phyloP scores from a whole-genome alignment of 305 asterid species.

The Andrographis paniculata region DNA sequence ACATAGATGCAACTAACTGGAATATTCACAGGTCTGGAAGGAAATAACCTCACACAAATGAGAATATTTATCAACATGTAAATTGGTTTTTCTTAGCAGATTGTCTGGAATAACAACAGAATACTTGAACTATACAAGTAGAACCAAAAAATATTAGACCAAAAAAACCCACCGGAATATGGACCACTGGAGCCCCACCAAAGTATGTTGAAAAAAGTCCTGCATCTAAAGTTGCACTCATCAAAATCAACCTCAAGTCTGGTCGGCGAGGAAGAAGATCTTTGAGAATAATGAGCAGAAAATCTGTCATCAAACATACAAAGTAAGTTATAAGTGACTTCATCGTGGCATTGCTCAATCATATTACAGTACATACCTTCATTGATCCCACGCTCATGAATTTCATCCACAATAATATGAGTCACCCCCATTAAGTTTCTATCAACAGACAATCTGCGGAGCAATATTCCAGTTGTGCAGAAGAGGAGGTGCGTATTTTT shows the following conservation, averaged over 20 bases:
- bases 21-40: constrained; percentile 12
- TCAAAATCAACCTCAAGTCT: constrained; percentile 77
- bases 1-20: constrained; percentile 5
- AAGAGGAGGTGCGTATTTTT: constrained; percentile 94
- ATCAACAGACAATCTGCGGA: constrained; percentile 80
- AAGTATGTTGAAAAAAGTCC: constrained; percentile 87
- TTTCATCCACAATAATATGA: constrained; percentile 90
- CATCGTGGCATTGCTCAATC: too few relatives aligned
- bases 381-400: constrained; percentile 98
- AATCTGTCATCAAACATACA: constrained; percentile 48
- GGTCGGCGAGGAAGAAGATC: constrained; percentile 93
- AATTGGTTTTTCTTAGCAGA: constrained; percentile 3
- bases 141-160: constrained; percentile 13
- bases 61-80: constrained; percentile 5
- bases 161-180: constrained; percentile 64
- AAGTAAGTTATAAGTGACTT: constrained; percentile 24
- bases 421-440: constrained; percentile 80
- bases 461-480: constrained; percentile 93
- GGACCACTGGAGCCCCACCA: constrained; percentile 66
- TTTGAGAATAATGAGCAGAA: constrained; percentile 81
- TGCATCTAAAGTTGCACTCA: constrained; percentile 98
- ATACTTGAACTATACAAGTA: neutral
- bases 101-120: constrained; percentile 1
- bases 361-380: too few relatives aligned
- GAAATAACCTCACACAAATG: constrained; percentile 10